A percentile compares a stretch with the other conserved stretches of the same genome.
Conservation (phyloP, 2,329 filamentous ascomycete genomes). For the Beauveria caledonica region DNA sequence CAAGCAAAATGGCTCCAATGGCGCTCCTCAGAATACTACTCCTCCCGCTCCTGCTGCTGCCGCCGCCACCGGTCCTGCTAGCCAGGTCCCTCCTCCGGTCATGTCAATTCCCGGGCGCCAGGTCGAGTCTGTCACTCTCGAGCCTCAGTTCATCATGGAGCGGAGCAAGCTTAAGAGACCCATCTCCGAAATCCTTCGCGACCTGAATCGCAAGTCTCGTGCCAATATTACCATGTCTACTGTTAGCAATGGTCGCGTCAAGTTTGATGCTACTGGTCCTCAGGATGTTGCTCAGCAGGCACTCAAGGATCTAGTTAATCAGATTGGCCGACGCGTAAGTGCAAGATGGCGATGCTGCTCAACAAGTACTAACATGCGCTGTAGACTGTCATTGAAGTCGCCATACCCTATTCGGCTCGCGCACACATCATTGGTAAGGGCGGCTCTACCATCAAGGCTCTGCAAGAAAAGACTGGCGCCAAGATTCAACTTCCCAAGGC, state of each 20-base stretch:
- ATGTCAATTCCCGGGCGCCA: conserved; percentile 78
- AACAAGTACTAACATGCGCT: conserved; percentile 15
- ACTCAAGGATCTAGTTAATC: conserved; percentile 78
- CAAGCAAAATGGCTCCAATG: conserved; percentile 45
- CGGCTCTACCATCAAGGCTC: conserved; percentile 80
- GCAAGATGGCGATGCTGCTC: not conserved
- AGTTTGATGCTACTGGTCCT: conserved; percentile 79
- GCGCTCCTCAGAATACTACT: conserved; percentile 50
- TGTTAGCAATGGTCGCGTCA: conserved; percentile 62
- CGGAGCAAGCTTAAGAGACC: conserved; percentile 75
- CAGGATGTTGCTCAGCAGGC: conserved; percentile 79
- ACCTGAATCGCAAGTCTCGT: conserved; percentile 87
- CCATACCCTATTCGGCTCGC: conserved; percentile 74
- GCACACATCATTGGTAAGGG: conserved; percentile 89
- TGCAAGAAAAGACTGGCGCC: conserved; percentile 84
- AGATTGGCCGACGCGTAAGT: conserved; percentile 59
- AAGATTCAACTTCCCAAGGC: conserved; percentile 81
- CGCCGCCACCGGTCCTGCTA: conserved; percentile 27
- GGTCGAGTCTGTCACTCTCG: conserved; percentile 66
- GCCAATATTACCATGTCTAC: conserved; percentile 73
- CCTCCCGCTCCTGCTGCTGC: conserved; percentile 53
- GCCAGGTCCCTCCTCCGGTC: conserved; percentile 35
- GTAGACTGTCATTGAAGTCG: conserved; percentile 56
- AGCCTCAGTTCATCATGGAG: conserved; percentile 67
- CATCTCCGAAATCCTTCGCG: conserved; percentile 74